Evolutionary conservation across 345 rosid genomes (phyloP).

Genomic region (Pugionium cornutum): DNA sequence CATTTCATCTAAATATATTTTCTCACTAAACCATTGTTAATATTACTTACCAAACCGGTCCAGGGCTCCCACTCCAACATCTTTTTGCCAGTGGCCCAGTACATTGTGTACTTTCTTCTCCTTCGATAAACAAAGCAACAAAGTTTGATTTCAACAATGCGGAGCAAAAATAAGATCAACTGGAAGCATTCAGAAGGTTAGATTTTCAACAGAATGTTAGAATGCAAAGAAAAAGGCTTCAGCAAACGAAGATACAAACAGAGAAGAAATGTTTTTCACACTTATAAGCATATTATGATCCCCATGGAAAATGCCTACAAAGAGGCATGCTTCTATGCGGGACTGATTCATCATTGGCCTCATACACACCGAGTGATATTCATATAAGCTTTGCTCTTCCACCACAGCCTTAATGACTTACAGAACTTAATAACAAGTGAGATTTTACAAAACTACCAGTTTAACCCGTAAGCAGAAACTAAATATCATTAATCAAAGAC

Average conservation of each 20-base stretch:
- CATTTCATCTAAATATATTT: constrained; percentile 4
- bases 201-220: constrained; percentile 1
- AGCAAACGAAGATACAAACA: constrained; percentile 7
- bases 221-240: not conserved
- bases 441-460: not conserved
- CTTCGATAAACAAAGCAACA: constrained; percentile 47
- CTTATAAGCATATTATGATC: not conserved
- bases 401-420: not conserved
- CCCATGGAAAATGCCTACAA: not conserved
- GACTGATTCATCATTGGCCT: too few relatives aligned
- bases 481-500: not conserved
- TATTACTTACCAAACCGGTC: constrained; percentile 60
- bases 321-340: not conserved
- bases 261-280: not conserved
- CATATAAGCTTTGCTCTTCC: too few relatives aligned
- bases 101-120: constrained; percentile 64
- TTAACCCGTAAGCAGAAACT: not conserved
- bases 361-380: too few relatives aligned
- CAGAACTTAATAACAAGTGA: not conserved
- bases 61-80: constrained; percentile 47
- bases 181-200: not conserved
- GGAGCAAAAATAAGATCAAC: constrained; percentile 10
- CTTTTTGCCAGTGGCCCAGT: constrained; percentile 69
- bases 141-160: constrained; percentile 20
- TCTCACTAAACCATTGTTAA: constrained; percentile 13